Base-by-base conservation (phyloP, 139 green algal species). In the Mychonastes homosphaera region DNA sequence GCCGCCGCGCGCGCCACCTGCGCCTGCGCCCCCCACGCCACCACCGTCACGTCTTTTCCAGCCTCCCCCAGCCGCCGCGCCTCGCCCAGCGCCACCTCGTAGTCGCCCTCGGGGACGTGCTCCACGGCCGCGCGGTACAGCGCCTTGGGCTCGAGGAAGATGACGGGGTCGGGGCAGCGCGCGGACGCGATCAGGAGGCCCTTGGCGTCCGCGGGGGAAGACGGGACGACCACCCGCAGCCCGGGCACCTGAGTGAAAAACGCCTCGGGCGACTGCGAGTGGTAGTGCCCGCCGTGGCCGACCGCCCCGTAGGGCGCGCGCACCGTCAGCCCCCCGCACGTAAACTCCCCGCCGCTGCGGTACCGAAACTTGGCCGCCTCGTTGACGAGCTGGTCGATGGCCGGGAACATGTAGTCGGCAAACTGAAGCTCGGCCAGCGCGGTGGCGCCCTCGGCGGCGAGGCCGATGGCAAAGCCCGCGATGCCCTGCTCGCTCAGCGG, bases 131-230 rank as follows among this genome's bases (percentile, higher is more conserved):
- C 89, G 19, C 89, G 82, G 64, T 97, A 97, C 78, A 91, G 60
- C 73, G 93, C 91, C 70, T 97, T 97, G 12, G 89, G 83, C 65
- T 96, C 89, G 15, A 97, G 85, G 71, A 97, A 95, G 0, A 97
- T 57, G 4, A 85, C 79, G 4, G 90, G 90, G 80, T 97, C 79
- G 7, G 74, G 78, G 23, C 87, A 74, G 1, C 74, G 58, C 24
- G 94, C 90, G 51, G 69, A 69, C 1, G 87, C 62, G 56, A 96
- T 76, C 48, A 97, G 79, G 53, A 97, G 70, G 8, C 87, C 83
- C 58, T 95, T 93, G 24, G 87, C 85, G 24, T 92, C 77, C 4
- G 69, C 55, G 6, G 87, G 87, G 15, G 71, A 78, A 47, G 65
- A 79, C 36, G 87, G 81, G 47, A 95, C 66, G 3, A 80, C 76